phyloP scores from a whole-genome alignment of 805 yeast species.

The Metschnikowia dekortorum region DNA sequence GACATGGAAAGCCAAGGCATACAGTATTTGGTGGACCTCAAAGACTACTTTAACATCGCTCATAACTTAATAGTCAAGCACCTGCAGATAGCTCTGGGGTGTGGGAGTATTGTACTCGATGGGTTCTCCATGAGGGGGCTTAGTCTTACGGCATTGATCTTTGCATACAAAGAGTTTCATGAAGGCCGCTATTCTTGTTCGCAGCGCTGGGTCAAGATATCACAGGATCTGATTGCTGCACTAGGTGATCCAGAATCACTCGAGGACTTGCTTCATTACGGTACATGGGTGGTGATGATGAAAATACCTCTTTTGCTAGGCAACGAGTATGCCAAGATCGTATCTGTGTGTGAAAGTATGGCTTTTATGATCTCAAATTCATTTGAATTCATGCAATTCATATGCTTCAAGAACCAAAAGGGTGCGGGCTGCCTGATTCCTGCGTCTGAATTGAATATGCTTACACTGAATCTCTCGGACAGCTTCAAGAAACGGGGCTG shows the following conservation, averaged over 20 bases:
- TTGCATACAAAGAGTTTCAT: conserved; percentile 7
- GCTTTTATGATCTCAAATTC: conserved; percentile 5
- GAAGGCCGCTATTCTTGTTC: conserved; percentile 6
- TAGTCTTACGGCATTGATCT: conserved; percentile 5
- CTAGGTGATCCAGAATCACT: conserved; percentile 8
- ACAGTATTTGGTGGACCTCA: conserved; percentile 11
- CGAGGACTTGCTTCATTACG: conserved; percentile 12
- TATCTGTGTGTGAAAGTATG: conserved; percentile 3
- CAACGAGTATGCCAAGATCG: not conserved
- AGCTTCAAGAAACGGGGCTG: not conserved
- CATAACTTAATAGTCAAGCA: conserved; percentile 3
- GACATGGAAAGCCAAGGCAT: conserved; percentile 9
- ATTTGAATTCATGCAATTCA: conserved; percentile 5
- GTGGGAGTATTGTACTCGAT: conserved; percentile 3
- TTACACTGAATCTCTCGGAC: not conserved
- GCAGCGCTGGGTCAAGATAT: conserved; percentile 5
- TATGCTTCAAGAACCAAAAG: not conserved
- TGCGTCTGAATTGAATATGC: not conserved
- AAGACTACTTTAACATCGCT: conserved; percentile 12
- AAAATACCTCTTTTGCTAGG: conserved; percentile 8
- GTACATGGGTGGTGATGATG: conserved; percentile 9
- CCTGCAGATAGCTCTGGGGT: conserved; percentile 3
- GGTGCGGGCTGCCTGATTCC: not conserved
- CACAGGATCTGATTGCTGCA: conserved; percentile 4
- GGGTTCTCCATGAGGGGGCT: conserved; percentile 8